A percentile compares a stretch with the other conserved stretches of the same genome.
Conservation (phyloP, 176 grass and related monocot species). For the Alloteropsis semialata region DNA sequence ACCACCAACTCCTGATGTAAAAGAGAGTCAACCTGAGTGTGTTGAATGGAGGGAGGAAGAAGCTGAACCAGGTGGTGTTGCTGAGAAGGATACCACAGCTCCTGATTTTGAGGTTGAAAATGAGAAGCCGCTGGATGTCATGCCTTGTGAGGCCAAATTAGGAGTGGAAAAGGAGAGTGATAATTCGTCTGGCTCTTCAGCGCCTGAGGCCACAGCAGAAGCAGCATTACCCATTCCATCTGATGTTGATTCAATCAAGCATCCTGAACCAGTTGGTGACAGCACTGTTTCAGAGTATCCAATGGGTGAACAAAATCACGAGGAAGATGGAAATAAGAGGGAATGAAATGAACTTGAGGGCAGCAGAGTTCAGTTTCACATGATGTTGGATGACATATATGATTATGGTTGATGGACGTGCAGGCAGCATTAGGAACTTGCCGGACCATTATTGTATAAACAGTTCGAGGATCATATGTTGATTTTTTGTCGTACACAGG, state of each 20-base stretch:
- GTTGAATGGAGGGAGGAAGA: conserved; percentile 48
- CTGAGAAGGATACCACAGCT: conserved; percentile 26
- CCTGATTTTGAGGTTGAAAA: conserved; percentile 5
- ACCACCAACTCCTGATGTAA: conserved; percentile 46
- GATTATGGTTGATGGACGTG: conserved; percentile 27
- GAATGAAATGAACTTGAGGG: conserved; percentile 12
- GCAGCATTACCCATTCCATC: background rate
- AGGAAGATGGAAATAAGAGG: background rate
- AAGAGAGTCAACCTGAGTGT: conserved; percentile 38
- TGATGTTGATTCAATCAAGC: background rate
- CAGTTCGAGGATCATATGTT: background rate
- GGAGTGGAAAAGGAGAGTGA: conserved; percentile 22
- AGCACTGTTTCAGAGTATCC: background rate
- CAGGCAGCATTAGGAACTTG: conserved; percentile 19
- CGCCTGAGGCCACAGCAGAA: background rate
- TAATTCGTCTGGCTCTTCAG: background rate
- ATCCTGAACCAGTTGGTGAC: conserved; percentile 13
- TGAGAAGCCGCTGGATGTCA: conserved; percentile 18
- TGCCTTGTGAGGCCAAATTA: background rate
- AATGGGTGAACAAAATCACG: conserved; percentile 22
- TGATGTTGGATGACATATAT: conserved; percentile 24
- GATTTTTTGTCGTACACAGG: background rate
- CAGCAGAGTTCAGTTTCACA: conserved; percentile 8
- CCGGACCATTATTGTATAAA: conserved; percentile 10
- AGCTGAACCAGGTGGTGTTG: conserved; percentile 21